Evolutionary conservation across 192 early-diverging fungal genomes (phyloP).

Genomic region (Mortierella antarctica): DNA sequence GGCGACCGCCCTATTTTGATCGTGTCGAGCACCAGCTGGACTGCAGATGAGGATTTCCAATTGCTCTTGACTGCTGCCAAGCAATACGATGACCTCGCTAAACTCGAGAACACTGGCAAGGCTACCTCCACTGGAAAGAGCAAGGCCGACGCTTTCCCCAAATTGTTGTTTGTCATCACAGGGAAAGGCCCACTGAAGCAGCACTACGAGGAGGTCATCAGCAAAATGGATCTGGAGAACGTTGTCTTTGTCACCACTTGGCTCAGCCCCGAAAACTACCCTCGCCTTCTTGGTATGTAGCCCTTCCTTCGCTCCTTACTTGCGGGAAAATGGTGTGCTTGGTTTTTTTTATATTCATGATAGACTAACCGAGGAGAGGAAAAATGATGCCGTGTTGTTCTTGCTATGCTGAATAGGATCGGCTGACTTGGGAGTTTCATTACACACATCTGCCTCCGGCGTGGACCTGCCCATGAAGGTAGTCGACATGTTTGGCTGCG

Average conservation of each 20-base stretch:
- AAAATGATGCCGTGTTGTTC: neutral
- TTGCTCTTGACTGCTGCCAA: slow-evolving; percentile 77
- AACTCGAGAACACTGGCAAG: slow-evolving; percentile 22
- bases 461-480: slow-evolving; percentile 99
- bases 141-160: slow-evolving; percentile 52
- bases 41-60: slow-evolving; percentile 95
- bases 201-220: slow-evolving; percentile 75
- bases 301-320: too few species aligned
- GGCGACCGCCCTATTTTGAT: slow-evolving; percentile 79
- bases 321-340: too few species aligned
- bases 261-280: slow-evolving; percentile 86
- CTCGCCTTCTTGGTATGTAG: slow-evolving; percentile 75
- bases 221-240: slow-evolving; percentile 56
- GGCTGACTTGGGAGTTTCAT: slow-evolving; percentile 92
- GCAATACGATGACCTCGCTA: slow-evolving; percentile 60
- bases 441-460: slow-evolving; percentile 95
- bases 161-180: slow-evolving; percentile 87
- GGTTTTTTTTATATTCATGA: neutral
- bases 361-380: too few species aligned
- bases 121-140: neutral
- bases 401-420: slow-evolving; percentile 60
- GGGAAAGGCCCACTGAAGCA: slow-evolving; percentile 89
- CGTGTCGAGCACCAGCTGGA: slow-evolving; percentile 94
- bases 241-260: slow-evolving; percentile 83
- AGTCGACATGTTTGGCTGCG: slow-evolving; percentile 98